These are phyloP conservation scores for Thraustochytrium sp. DNA, from an alignment of 352 stramenopile species.

Conservation along the genomic window DNA sequence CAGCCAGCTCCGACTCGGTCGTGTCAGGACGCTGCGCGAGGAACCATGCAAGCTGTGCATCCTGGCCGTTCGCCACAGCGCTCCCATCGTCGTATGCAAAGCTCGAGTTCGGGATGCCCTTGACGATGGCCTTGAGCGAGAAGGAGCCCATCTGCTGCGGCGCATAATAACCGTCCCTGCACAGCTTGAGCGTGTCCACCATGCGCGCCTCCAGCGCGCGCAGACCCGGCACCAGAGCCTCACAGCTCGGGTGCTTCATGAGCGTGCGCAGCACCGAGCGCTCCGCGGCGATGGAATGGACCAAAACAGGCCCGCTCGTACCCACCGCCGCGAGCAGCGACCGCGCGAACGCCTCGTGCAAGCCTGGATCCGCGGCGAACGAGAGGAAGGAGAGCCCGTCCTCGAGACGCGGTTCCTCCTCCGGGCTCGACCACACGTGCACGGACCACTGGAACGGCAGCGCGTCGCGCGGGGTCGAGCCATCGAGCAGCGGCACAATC, in stretches of 20 bases:
- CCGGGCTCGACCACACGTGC: background rate
- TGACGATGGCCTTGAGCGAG: conserved; percentile 30
- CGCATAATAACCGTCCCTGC: conserved; percentile 3
- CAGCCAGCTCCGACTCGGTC: background rate
- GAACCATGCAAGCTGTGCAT: conserved; percentile 40
- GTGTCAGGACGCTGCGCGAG: background rate
- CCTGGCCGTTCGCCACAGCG: background rate
- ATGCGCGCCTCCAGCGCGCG: background rate
- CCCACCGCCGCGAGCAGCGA: background rate
- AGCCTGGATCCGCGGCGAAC: background rate
- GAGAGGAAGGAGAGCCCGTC: background rate
- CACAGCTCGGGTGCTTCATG: background rate
- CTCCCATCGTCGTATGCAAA: background rate
- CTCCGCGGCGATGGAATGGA: conserved; percentile 11
- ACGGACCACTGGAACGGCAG: conserved; percentile 43
- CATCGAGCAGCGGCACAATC: background rate
- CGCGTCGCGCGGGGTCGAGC: background rate
- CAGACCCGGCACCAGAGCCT: background rate
- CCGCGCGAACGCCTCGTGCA: background rate
- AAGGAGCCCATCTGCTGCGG: conserved; percentile 8
- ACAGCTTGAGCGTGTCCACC: background rate
- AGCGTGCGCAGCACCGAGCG: background rate
- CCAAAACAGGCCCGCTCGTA: conserved; percentile 4
- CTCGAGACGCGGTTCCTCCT: background rate
- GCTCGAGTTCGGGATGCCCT: background rate